A percentile compares a stretch with the other conserved stretches of the same genome.
Conservation (phyloP, 2,329 filamentous ascomycete genomes). For the Exophiala lecanii-corni region DNA sequence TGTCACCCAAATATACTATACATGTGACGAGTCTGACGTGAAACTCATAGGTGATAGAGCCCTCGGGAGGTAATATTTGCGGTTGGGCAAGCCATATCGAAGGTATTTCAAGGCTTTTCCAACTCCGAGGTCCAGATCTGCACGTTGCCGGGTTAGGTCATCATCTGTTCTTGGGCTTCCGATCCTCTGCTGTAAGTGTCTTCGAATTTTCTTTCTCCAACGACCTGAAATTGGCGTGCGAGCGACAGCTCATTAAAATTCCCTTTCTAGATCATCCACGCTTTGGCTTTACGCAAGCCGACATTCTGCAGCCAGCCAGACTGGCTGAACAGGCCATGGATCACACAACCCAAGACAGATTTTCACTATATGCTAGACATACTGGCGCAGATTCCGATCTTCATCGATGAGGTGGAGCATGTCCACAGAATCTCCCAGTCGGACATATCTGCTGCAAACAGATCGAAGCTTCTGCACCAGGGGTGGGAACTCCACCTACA, state of each 20-base stretch:
- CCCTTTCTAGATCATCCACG: constrained; percentile 26
- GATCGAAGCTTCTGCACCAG: background rate
- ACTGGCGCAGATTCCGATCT: constrained; percentile 8
- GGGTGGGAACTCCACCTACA: constrained; percentile 6
- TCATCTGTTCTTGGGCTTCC: constrained; percentile 32
- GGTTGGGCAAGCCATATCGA: constrained; percentile 11
- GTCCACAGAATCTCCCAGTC: background rate
- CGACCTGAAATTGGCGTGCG: background rate
- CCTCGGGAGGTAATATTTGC: constrained; percentile 5
- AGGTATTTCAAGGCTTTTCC: constrained; percentile 24
- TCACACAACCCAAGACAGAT: constrained; percentile 24
- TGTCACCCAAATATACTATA: background rate
- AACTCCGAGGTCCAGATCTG: constrained; percentile 31
- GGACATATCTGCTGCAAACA: background rate
- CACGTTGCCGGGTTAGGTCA: constrained; percentile 31
- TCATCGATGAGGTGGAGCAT: constrained; percentile 2
- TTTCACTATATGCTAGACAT: constrained; percentile 10
- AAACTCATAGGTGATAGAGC: constrained; percentile 5
- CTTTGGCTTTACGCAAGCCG: constrained; percentile 25
- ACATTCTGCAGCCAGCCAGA: constrained; percentile 27
- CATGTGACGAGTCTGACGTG: background rate
- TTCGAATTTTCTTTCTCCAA: constrained; percentile 1
- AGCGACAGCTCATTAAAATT: background rate
- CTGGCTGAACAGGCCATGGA: constrained; percentile 33
- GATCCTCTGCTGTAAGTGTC: constrained; percentile 22